These are phyloP conservation scores for Ephemerocybe angulata DNA, from an alignment of 768 basidiomycete species.

Conservation along the genomic window DNA sequence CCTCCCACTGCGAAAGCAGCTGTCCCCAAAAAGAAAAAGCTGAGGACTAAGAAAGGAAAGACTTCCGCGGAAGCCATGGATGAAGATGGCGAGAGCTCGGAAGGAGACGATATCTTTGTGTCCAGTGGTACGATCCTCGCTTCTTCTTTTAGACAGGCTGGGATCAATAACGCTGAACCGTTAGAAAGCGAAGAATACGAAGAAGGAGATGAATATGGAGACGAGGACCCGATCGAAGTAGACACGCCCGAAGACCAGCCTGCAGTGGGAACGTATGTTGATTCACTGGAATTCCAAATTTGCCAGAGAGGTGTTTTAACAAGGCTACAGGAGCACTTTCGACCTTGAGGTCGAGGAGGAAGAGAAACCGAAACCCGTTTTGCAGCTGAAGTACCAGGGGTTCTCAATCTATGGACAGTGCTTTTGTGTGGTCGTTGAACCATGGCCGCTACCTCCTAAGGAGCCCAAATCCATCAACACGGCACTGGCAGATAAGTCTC, in stretches of 20 bases:
- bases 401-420: conserved; percentile 70
- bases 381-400: conserved; percentile 65
- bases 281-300: background rate
- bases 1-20: conserved; percentile 10
- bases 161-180: conserved; percentile 1
- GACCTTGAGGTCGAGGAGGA: conserved; percentile 55
- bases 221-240: background rate
- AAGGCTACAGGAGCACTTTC: conserved; percentile 15
- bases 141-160: background rate
- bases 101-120: conserved; percentile 2
- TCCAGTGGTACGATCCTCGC: background rate
- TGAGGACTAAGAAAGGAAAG: conserved; percentile 7
- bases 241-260: background rate
- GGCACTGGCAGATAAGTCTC: background rate
- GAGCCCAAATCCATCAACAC: conserved; percentile 1
- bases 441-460: conserved; percentile 53
- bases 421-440: conserved; percentile 80
- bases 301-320: background rate
- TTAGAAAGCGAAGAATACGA: conserved; percentile 10
- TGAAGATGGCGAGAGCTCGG: background rate
- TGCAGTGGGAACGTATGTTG: background rate
- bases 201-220: conserved; percentile 9
- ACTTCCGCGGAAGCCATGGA: conserved; percentile 1
- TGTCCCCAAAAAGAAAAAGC: conserved; percentile 9
- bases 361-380: conserved; percentile 69